phyloP scores from a whole-genome alignment of 108 stramenopile species.

The Heterococcus sp. region DNA sequence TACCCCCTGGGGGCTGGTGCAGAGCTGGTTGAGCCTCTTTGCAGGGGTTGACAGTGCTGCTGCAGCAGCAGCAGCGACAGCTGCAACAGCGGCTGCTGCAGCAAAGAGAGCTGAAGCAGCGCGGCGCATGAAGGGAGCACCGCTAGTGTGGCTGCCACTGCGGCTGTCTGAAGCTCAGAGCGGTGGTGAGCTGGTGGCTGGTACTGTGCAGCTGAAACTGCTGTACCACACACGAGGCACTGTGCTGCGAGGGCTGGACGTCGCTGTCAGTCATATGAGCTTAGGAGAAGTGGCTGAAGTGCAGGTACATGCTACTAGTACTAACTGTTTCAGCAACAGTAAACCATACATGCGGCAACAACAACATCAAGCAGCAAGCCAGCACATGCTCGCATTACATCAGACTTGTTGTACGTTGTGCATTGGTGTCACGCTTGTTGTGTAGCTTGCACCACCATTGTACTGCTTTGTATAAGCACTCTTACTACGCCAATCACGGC shows the following conservation, averaged over 20 bases:
- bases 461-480: too few relatives aligned
- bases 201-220: slow-evolving; percentile 12
- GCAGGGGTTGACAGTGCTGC: too few relatives aligned
- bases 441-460: too few relatives aligned
- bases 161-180: not conserved
- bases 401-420: not conserved
- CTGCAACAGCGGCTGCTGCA: not conserved
- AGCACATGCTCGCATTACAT: not conserved
- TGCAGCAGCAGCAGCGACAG: not conserved
- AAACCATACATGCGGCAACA: too few relatives aligned
- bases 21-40: too few relatives aligned
- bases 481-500: too few relatives aligned
- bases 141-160: not conserved
- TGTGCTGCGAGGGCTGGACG: slow-evolving; percentile 34
- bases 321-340: too few relatives aligned
- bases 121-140: not conserved
- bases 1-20: too few relatives aligned
- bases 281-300: slow-evolving; percentile 37
- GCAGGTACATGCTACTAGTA: not conserved
- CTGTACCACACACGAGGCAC: slow-evolving; percentile 21
- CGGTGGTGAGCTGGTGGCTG: slow-evolving; percentile 7
- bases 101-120: not conserved
- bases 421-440: not conserved
- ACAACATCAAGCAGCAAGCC: too few relatives aligned
- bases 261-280: slow-evolving; percentile 24